These are phyloP conservation scores for Boletellus sp. DNA, from an alignment of 768 basidiomycete species.

Conservation along the genomic window DNA sequence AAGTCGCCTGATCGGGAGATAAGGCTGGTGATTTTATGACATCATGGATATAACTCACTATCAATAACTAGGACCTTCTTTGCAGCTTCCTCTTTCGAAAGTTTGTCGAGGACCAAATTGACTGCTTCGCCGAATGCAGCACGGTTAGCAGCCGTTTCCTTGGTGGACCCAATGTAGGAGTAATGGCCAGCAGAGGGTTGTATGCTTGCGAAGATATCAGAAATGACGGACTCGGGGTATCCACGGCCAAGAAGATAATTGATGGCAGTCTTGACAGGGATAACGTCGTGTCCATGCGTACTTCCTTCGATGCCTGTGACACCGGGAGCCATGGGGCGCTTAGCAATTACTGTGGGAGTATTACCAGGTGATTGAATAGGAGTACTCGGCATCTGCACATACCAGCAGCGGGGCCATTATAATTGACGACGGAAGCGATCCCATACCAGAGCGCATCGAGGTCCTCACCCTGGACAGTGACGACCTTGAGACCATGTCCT, in stretches of 20 bases:
- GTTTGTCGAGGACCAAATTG: constrained; percentile 67
- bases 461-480: constrained; percentile 74
- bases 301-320: constrained; percentile 76
- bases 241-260: constrained; percentile 68
- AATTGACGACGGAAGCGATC: constrained; percentile 48
- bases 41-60: constrained; percentile 40
- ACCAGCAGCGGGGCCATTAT: constrained; percentile 80
- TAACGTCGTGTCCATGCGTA: constrained; percentile 80
- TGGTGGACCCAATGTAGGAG: constrained; percentile 65
- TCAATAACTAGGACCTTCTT: constrained; percentile 87
- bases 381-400: constrained; percentile 13
- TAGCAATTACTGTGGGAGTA: constrained; percentile 53
- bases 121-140: constrained; percentile 85
- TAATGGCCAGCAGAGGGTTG: constrained; percentile 55
- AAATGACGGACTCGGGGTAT: constrained; percentile 44
- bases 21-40: neutral
- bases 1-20: constrained; percentile 55
- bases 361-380: neutral
- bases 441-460: constrained; percentile 74
- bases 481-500: constrained; percentile 79
- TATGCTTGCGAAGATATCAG: constrained; percentile 59
- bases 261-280: constrained; percentile 76
- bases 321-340: constrained; percentile 66
- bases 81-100: constrained; percentile 72
- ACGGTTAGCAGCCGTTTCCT: constrained; percentile 76